Percentiles rank a stretch among this genome's conserved stretches.
Conservation (phyloP, 192 early-diverging fungal species). For the Backusella liffmaniae region DNA sequence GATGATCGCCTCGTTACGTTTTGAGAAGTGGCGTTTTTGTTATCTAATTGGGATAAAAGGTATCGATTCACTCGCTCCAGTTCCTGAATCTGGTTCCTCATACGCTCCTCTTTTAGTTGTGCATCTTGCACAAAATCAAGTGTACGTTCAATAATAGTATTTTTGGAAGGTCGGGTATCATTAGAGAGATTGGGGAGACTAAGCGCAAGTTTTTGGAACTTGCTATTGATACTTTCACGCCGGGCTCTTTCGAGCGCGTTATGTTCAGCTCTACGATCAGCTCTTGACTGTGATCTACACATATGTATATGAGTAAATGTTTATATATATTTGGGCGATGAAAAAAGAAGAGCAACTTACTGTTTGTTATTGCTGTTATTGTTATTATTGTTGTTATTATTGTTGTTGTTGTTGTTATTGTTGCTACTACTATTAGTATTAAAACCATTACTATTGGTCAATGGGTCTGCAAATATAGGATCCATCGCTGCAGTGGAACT, state of each 20-base stretch:
- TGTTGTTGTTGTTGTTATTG: no score
- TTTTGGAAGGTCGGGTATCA: conserved; percentile 74
- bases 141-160: conserved; percentile 73
- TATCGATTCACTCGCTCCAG: conserved; percentile 11
- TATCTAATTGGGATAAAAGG: conserved; percentile 12
- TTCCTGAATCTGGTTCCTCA: conserved; percentile 21
- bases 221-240: conserved; percentile 73
- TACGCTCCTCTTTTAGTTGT: conserved; percentile 21
- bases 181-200: conserved; percentile 67
- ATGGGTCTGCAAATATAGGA: neutral
- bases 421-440: neutral
- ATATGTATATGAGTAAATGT: neutral
- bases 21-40: neutral
- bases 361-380: neutral
- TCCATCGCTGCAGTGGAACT: neutral
- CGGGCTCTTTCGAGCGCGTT: conserved; percentile 79
- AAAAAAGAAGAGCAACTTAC: neutral
- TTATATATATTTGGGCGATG: neutral
- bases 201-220: conserved; percentile 79
- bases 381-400: neutral
- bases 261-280: conserved; percentile 62
- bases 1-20: neutral
- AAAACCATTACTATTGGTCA: neutral
- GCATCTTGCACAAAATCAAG: conserved; percentile 56
- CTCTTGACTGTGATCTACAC: conserved; percentile 9